Evolutionary conservation across 2,329 filamentous ascomycete species (phyloP).

Genomic region (Epichloe gansuensis): DNA sequence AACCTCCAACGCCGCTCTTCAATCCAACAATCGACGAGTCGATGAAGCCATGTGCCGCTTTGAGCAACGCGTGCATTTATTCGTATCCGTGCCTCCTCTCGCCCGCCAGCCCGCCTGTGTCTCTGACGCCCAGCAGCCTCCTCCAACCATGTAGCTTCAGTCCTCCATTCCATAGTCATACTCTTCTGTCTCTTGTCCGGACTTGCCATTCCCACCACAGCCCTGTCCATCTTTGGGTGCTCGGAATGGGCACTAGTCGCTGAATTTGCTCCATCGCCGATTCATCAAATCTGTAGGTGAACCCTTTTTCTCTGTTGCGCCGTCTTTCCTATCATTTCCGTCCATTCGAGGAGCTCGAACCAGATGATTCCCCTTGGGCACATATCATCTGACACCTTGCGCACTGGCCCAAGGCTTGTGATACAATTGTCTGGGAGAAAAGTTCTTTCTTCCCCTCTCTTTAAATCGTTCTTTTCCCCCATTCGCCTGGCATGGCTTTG

Average conservation of each 20-base stretch:
- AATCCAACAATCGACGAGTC: no score
- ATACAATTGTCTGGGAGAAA: background rate
- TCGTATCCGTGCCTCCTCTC: no score
- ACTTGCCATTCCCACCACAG: background rate
- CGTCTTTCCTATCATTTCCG: background rate
- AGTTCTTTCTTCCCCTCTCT: background rate
- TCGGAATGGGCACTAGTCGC: background rate
- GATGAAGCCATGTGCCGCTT: no score
- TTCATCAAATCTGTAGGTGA: background rate
- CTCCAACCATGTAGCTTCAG: background rate
- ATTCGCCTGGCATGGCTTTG: background rate
- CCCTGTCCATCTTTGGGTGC: no score
- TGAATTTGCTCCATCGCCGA: background rate
- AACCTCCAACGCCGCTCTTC: no score
- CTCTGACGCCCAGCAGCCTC: background rate
- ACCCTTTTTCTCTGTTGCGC: background rate
- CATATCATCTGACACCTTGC: background rate
- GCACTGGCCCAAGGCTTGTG: background rate
- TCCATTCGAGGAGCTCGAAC: background rate
- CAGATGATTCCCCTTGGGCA: background rate
- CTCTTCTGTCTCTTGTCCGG: background rate
- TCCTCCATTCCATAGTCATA: background rate
- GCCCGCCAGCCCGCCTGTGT: no score
- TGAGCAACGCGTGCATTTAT: no score
- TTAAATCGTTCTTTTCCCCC: background rate